Evolutionary conservation across 1,139 yeast genomes (phyloP), one percentile per base, ranked within the genome.

Genomic region (Blastobotrys capitulatus): DNA sequence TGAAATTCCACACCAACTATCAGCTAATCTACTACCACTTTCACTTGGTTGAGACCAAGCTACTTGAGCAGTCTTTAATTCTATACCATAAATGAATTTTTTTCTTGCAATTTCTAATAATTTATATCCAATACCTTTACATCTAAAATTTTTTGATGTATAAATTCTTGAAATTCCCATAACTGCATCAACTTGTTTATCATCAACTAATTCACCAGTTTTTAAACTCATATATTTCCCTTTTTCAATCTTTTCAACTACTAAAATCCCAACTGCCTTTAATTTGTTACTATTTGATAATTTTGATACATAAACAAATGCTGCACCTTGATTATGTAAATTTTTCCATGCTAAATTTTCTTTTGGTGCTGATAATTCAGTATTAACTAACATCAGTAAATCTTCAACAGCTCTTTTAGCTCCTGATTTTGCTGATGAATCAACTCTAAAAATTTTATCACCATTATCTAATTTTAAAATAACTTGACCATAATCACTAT

Each of bases 1-100:
- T 10, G 19, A 16, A 2, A 39, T 41, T 3, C 50, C 50, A 25
- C 36, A 50, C 66, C 64, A 66, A 37, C 43, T 40, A 10, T 46
- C 40, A 3, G 89, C 86, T 36, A 84, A 68, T 42, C 70, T 65
- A 1, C 79, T 77, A 0, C 92, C 92, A 35, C 75, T 69, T 38
- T 72, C 74, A 55, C 86, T 80, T 0, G 90, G 90, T 62, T 84
- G 92, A 49, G 88, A 82, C 75, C 86, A 84, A 0, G 80, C 85
- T 1, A 83, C 66, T 49, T 78, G 73, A 4, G 51, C 52, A 49
- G 64, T 73, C 1, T 63, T 63, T 13, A 83, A 58, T 0, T 32
- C 51, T 40, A 76, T 58, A 0, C 89, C 89, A 59, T 81, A 82
- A 2, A 82, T 64, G 37, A 78, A 69, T 46, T 76, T 59, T 1